Conservation (phyloP, 345 rosid species). For the Geranium brycei region DNA sequence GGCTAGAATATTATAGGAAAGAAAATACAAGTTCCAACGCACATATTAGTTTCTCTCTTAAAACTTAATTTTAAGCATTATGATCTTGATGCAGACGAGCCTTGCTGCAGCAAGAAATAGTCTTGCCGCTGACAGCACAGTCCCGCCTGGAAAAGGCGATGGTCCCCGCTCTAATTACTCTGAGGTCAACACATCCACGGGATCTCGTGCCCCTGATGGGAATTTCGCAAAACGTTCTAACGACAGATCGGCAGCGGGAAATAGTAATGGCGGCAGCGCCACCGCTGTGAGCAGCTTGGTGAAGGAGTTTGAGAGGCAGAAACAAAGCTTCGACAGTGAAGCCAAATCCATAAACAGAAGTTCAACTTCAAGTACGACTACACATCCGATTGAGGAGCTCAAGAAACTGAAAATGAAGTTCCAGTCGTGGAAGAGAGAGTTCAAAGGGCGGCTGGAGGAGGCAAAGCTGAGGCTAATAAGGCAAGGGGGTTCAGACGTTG, state of each 20-base stretch:
- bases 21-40: no score
- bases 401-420: constrained; percentile 51
- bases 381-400: constrained; percentile 47
- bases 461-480: constrained; percentile 54
- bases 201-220: constrained; percentile 53
- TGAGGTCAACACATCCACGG: constrained; percentile 52
- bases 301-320: constrained; percentile 67
- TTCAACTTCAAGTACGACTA: constrained; percentile 14
- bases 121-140: constrained; percentile 43
- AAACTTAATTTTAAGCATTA: not conserved
- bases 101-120: constrained; percentile 69
- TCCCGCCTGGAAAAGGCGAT: constrained; percentile 32
- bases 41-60: no score
- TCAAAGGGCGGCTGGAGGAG: constrained; percentile 57
- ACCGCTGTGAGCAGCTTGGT: constrained; percentile 39
- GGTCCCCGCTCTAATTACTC: constrained; percentile 19
- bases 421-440: constrained; percentile 84
- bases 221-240: constrained; percentile 37
- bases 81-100: constrained; percentile 40
- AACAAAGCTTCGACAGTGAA: constrained; percentile 52
- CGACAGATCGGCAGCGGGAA: constrained; percentile 32
- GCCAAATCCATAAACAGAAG: constrained; percentile 34
- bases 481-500: constrained; percentile 30
- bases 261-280: constrained; percentile 45
- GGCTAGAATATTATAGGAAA: no score